Evolutionary conservation across 371 early-diverging fungal genomes (phyloP).

Genomic region (Mucor plumbeus): DNA sequence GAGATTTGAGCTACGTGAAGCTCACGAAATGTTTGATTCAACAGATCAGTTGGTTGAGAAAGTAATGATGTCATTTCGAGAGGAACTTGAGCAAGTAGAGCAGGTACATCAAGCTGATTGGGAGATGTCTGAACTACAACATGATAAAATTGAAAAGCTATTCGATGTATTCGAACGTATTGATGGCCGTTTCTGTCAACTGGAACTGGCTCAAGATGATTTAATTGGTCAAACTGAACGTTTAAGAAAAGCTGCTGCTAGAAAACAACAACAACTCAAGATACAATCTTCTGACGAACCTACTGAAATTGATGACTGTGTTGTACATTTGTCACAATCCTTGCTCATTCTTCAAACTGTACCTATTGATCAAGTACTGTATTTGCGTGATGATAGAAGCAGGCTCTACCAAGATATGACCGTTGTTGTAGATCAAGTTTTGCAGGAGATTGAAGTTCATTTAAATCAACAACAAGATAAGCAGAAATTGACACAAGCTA

Average conservation of each 20-base stretch:
- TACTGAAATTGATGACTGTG: constrained; percentile 16
- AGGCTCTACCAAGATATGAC: constrained; percentile 38
- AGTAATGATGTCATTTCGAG: constrained; percentile 59
- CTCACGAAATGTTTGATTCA: constrained; percentile 62
- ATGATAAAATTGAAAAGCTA: constrained; percentile 46
- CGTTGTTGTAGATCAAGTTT: constrained; percentile 23
- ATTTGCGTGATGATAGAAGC: constrained; percentile 36
- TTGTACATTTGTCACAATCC: constrained; percentile 37
- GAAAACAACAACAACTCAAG: constrained; percentile 1
- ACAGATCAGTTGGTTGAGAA: constrained; percentile 60
- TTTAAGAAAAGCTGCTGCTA: constrained; percentile 27
- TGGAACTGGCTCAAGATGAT: constrained; percentile 46
- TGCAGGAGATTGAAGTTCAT: constrained; percentile 3
- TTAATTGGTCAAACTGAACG: constrained; percentile 41
- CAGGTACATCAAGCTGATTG: constrained; percentile 49
- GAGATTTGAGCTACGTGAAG: constrained; percentile 59
- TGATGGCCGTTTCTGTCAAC: constrained; percentile 42
- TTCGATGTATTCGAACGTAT: constrained; percentile 57
- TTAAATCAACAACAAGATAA: background rate
- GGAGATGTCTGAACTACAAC: constrained; percentile 48
- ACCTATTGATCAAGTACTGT: constrained; percentile 34
- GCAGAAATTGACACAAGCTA: constrained; percentile 3
- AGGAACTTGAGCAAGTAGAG: constrained; percentile 59
- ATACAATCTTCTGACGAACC: background rate
- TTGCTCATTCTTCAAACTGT: constrained; percentile 39